Percentiles rank a stretch among this genome's conserved stretches.
phyloP scores from a whole-genome alignment of 2,329 filamentous ascomycete species.

The Cryphonectria naterciae region DNA sequence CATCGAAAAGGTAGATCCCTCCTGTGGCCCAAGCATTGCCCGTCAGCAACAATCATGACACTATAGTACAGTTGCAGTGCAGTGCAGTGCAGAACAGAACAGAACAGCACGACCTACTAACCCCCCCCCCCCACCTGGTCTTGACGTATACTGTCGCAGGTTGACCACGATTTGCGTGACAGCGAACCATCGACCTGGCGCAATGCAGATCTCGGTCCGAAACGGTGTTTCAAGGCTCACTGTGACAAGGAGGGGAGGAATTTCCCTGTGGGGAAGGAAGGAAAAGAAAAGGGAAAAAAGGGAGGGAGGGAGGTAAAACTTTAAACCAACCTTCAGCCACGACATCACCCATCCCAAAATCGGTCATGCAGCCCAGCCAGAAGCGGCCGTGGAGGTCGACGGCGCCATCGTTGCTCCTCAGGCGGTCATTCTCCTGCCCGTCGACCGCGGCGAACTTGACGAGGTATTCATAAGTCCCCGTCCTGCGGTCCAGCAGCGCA shows the following conservation, averaged over 20 bases:
- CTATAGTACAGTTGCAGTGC: neutral
- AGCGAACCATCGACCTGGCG: neutral
- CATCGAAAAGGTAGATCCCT: constrained; percentile 72
- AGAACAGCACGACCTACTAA: neutral
- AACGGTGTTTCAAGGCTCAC: neutral
- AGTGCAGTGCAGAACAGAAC: neutral
- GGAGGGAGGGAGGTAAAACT: neutral
- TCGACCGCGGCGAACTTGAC: constrained; percentile 48
- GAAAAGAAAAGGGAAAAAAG: neutral
- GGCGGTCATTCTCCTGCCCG: constrained; percentile 50
- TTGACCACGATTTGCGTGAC: neutral
- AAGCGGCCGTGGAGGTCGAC: constrained; percentile 80
- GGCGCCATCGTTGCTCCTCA: constrained; percentile 80
- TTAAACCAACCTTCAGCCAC: constrained; percentile 58
- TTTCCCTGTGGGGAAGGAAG: too few species aligned
- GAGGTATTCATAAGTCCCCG: constrained; percentile 59
- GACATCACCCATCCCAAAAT: constrained; percentile 62
- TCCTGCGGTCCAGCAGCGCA: constrained; percentile 72
- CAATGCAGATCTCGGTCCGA: neutral
- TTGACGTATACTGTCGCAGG: neutral
- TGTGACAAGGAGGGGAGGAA: neutral
- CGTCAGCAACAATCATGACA: constrained; percentile 9
- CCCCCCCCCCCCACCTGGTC: neutral
- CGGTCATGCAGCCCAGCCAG: constrained; percentile 87
- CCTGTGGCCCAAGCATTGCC: constrained; percentile 50